Percentiles rank a stretch among this genome's conserved stretches.
These are phyloP conservation scores for Pythium guiyangense DNA, from an alignment of 352 stramenopile genomes.

Conservation along the genomic window DNA sequence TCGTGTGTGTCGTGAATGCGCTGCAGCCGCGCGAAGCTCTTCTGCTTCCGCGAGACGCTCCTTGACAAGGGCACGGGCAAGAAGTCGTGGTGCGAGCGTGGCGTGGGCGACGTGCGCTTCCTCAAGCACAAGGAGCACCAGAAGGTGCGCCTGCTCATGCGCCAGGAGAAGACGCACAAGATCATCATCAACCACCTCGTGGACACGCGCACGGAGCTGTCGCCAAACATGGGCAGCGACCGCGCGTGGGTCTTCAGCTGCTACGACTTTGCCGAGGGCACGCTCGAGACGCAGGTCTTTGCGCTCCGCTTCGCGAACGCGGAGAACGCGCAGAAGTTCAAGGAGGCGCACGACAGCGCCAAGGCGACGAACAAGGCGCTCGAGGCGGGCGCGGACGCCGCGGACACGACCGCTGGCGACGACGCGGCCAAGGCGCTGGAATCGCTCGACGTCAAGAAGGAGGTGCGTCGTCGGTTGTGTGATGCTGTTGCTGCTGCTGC, in stretches of 20 bases:
- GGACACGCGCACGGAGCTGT: slow-evolving; percentile 94
- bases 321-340: slow-evolving; percentile 96
- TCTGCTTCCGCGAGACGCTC: slow-evolving; percentile 96
- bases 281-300: slow-evolving; percentile 89
- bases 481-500: too few relatives aligned
- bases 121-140: slow-evolving; percentile 95
- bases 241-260: slow-evolving; percentile 97
- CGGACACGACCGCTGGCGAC: slow-evolving; percentile 89
- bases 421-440: slow-evolving; percentile 91
- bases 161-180: slow-evolving; percentile 99
- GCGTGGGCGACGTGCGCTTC: slow-evolving; percentile 95
- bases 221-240: slow-evolving; percentile 96
- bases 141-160: slow-evolving; percentile 96
- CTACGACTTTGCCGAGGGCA: slow-evolving; percentile 97
- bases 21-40: slow-evolving; percentile 92
- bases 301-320: slow-evolving; percentile 93
- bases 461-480: slow-evolving; percentile 14
- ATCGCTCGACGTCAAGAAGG: slow-evolving; percentile 89
- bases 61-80: slow-evolving; percentile 97
- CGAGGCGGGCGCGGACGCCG: slow-evolving; percentile 89
- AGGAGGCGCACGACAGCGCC: slow-evolving; percentile 91
- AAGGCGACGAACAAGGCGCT: slow-evolving; percentile 95
- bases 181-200: slow-evolving; percentile 97
- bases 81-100: slow-evolving; percentile 97
- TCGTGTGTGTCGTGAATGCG: too few relatives aligned